Evolutionary conservation across 2,329 filamentous ascomycete genomes (phyloP), one percentile per base, ranked within the genome.

Genomic region (Talaromyces sp.): DNA sequence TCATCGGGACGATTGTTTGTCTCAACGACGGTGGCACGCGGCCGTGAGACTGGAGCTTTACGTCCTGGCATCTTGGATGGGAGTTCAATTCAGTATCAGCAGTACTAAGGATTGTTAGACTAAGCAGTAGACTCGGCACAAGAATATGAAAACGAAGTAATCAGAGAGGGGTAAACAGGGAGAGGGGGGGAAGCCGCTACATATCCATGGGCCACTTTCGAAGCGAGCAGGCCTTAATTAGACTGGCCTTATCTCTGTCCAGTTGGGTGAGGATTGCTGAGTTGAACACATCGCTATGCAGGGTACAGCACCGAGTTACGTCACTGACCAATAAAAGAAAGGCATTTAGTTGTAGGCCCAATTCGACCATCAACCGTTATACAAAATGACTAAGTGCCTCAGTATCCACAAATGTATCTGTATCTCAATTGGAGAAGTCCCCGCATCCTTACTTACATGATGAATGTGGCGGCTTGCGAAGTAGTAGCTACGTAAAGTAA

Each of bases 1-100:
- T 85, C 83, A 76, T 85, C 81, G 1, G 80, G 68, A 27, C 74
- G 71, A 69, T 76, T 72, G 65, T 63, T 66, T 19, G 64, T 66
- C 45, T 66, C 64, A 19, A 61, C 1, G 14, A 45, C 4, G 10
- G 47, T 50, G 14, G 24, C 2, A 49, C 47, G 31, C 33, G 24
- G 31, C 8, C 41, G 59, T 24, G 14, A 3, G 10, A 35, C 39
- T 27, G 13, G 22, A 35, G 39, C 9, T 16, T 47, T 27, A 16
- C 8, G 2, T 19, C 59, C 59, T 16, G 59, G 59, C 59, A 61
- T 61, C 3, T 39, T 61, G 59, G 14, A 60, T 14, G 22, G 7
- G 13, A 27, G 13, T 16, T 19, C 16, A 35, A 33, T 3, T 16
- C 5, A 22, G 35, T n/a, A 19, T 37, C 16, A 27, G 11, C 27